These are phyloP conservation scores for Ophiocordyceps australis DNA, from an alignment of 2,329 filamentous ascomycete genomes.

Conservation along the genomic window DNA sequence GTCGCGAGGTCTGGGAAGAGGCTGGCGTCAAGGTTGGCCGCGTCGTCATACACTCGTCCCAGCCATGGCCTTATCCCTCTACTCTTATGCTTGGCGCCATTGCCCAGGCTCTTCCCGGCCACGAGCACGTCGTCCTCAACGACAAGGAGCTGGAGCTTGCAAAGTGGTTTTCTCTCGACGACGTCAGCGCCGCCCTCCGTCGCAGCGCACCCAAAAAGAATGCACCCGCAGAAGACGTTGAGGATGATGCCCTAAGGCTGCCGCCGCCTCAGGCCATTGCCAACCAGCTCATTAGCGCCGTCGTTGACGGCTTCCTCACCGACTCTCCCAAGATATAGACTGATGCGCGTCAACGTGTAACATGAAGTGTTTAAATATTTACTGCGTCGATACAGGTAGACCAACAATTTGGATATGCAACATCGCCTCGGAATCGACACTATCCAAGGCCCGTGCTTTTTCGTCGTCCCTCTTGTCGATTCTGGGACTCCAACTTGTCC, in stretches of 20 bases:
- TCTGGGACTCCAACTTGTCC: too few species aligned
- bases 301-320: slow-evolving; percentile 55
- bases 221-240: slow-evolving; percentile 41
- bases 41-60: slow-evolving; percentile 66
- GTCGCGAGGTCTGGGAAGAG: slow-evolving; percentile 77
- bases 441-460: too few species aligned
- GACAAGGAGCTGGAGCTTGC: slow-evolving; percentile 86
- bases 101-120: slow-evolving; percentile 56
- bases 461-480: too few species aligned
- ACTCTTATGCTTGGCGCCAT: slow-evolving; percentile 80
- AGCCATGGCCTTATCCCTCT: slow-evolving; percentile 76
- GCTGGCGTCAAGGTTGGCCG: slow-evolving; percentile 58
- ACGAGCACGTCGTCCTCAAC: slow-evolving; percentile 66
- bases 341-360: background rate
- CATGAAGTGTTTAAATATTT: too few species aligned
- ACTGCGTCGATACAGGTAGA: too few species aligned
- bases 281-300: slow-evolving; percentile 67
- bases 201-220: slow-evolving; percentile 48
- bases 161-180: slow-evolving; percentile 71
- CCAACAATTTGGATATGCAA: too few species aligned
- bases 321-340: slow-evolving; percentile 31
- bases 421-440: too few species aligned
- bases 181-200: slow-evolving; percentile 57
- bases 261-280: slow-evolving; percentile 85
- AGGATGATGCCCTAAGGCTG: slow-evolving; percentile 59